Conservation (phyloP, 768 basidiomycete genomes). For the Leucosporidium scottii region DNA sequence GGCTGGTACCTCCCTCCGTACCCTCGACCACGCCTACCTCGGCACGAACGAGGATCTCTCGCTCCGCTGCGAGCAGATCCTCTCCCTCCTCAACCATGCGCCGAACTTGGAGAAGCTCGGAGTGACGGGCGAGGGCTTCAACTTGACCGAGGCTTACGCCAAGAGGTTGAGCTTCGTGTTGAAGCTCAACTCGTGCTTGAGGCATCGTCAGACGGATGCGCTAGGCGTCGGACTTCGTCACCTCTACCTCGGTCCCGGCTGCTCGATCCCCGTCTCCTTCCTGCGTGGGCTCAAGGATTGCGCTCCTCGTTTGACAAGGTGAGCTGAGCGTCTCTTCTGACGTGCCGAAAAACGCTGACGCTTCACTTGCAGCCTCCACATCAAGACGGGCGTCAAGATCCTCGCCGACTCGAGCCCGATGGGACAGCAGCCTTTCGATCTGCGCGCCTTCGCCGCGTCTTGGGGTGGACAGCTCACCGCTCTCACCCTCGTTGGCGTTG, state of each 20-base stretch:
- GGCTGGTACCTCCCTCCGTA: neutral
- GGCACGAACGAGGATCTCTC: neutral
- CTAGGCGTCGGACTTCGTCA: slow-evolving; percentile 3
- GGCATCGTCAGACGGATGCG: slow-evolving; percentile 2
- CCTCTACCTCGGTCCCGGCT: slow-evolving; percentile 5
- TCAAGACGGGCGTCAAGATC: slow-evolving; percentile 8
- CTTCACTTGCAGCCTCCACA: neutral
- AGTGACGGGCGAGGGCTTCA: slow-evolving; percentile 1
- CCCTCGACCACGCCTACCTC: slow-evolving; percentile 2
- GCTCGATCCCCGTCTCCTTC: slow-evolving; percentile 5
- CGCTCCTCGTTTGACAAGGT: neutral
- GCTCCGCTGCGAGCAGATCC: neutral
- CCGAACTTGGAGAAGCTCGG: slow-evolving; percentile 10
- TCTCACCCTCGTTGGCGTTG: slow-evolving; percentile 7
- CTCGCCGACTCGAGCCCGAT: neutral
- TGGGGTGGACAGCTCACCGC: neutral
- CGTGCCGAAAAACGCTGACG: neutral
- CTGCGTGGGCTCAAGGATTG: neutral
- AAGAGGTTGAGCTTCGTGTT: slow-evolving; percentile 8
- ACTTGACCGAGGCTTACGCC: slow-evolving; percentile 1
- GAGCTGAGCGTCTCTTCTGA: neutral
- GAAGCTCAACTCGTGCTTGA: slow-evolving; percentile 9
- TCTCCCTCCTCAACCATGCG: slow-evolving; percentile 10
- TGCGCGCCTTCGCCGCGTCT: neutral
- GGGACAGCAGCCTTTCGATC: slow-evolving; percentile 12